Base-by-base conservation (phyloP, 805 yeast species). In the Ogataea ramenticola region DNA sequence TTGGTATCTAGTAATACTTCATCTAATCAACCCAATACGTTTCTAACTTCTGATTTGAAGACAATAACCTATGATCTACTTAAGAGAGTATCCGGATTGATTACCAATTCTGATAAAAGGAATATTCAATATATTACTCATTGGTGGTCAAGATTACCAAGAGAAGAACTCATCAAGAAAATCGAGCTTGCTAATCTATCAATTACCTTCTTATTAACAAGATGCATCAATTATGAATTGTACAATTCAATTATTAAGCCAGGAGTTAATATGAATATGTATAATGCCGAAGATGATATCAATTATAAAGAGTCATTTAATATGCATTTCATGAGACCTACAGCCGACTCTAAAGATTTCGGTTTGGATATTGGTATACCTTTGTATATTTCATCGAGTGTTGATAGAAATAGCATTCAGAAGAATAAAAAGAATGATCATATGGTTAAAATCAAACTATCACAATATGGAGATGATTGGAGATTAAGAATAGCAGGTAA, bases 381-480 rank as follows among this genome's bases (percentile, higher is more conserved):
- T 1, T 42, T 56, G 12, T 55, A 53, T 36, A 52, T 55, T 3
- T 46, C 61, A 1, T 48, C 49, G 15, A 51, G 54, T 2, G 46
- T 48, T 3, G 36, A 54, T 37, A 41, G 56, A 38, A 39, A 22
- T 20, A 8, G 20, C 39, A 43, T 30, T 32, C 53, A 33, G 49
- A 54, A 29, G 54, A 49, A 24, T 20, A 31, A 43, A 22, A 29
- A 27, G 17, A 31, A 43, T 32, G 42, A 41, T 40, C 54, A 53
- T 26, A 50, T 55, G 20, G 44, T 55, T 16, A 75, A 71, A 46
- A 69, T 80, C 12, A 68, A 65, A 43, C 58, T 80, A 5, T 74
- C 74, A 35, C 79, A 77, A 51, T 90, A 90, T 59, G 82, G 86
- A 0, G 72, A 75, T 47, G 89, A 86, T 55, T 91, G 96, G 96